Evolutionary conservation across 495 filamentous ascomycete genomes (phyloP).

Genomic region (Podospora australis): DNA sequence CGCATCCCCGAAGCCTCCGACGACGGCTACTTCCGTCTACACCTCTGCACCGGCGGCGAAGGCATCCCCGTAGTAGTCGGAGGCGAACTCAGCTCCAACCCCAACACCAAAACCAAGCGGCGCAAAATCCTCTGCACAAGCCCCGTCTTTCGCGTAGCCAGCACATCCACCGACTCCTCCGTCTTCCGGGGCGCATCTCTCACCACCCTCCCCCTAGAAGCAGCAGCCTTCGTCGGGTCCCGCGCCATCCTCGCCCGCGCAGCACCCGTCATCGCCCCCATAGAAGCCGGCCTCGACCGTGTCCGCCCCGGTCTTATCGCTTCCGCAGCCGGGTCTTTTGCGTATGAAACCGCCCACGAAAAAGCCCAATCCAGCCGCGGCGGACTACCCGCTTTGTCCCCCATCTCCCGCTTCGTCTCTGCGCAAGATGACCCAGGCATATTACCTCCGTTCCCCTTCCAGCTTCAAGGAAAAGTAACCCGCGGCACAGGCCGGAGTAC

Average conservation of each 20-base stretch:
- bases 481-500: constrained; percentile 26
- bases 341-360: constrained; percentile 9
- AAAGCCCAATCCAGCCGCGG: not conserved
- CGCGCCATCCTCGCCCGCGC: constrained; percentile 46
- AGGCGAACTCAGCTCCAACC: constrained; percentile 5
- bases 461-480: constrained; percentile 41
- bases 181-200: constrained; percentile 58
- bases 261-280: constrained; percentile 39
- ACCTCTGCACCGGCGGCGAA: constrained; percentile 47
- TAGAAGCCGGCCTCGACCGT: constrained; percentile 33
- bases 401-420: not conserved
- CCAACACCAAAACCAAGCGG: constrained; percentile 1
- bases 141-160: constrained; percentile 59
- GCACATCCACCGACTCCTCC: constrained; percentile 51
- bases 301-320: constrained; percentile 41
- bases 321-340: constrained; percentile 36
- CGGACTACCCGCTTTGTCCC: no score
- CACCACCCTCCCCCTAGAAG: constrained; percentile 55
- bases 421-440: constrained; percentile 41
- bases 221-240: constrained; percentile 53
- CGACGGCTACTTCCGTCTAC: constrained; percentile 62
- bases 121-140: constrained; percentile 55
- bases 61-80: no score
- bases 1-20: constrained; percentile 55
- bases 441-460: constrained; percentile 51